These are phyloP conservation scores for Tuber aestivum DNA, from an alignment of 495 filamentous ascomycete species.

Conservation along the genomic window DNA sequence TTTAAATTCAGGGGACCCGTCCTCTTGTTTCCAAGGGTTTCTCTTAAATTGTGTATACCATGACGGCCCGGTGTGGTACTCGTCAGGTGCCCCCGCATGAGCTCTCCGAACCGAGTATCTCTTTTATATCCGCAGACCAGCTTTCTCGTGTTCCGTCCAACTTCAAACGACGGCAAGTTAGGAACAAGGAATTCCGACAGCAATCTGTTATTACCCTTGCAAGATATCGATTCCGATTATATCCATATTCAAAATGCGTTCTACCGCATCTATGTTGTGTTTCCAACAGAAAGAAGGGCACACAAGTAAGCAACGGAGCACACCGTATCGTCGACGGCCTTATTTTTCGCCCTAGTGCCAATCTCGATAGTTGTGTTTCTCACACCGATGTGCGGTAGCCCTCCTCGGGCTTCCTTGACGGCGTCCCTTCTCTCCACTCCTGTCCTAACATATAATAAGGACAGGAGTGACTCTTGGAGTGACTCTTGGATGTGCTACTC, in stretches of 20 bases:
- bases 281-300: constrained; percentile 31
- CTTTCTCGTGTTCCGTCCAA: constrained; percentile 23
- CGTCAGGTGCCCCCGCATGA: constrained; percentile 39
- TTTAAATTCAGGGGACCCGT: constrained; percentile 40
- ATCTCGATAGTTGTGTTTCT: constrained; percentile 34
- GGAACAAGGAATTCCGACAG: constrained; percentile 22
- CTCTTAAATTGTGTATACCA: constrained; percentile 38
- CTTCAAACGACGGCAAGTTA: constrained; percentile 33
- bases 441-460: constrained; percentile 34
- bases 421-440: constrained; percentile 18
- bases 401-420: constrained; percentile 14
- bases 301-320: constrained; percentile 36
- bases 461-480: constrained; percentile 31
- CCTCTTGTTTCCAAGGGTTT: constrained; percentile 39
- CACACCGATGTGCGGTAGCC: constrained; percentile 32
- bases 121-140: constrained; percentile 34
- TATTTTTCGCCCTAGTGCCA: constrained; percentile 22
- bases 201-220: constrained; percentile 25
- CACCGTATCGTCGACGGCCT: constrained; percentile 27
- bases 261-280: constrained; percentile 30
- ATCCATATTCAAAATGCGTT: constrained; percentile 35
- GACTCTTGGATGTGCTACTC: constrained; percentile 30
- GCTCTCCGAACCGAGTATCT: constrained; percentile 29
- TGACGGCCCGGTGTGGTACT: constrained; percentile 37
- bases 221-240: constrained; percentile 35